These are phyloP conservation scores for Dorcoceras hygrometricum DNA, from an alignment of 257 asterid species.

Conservation along the genomic window DNA sequence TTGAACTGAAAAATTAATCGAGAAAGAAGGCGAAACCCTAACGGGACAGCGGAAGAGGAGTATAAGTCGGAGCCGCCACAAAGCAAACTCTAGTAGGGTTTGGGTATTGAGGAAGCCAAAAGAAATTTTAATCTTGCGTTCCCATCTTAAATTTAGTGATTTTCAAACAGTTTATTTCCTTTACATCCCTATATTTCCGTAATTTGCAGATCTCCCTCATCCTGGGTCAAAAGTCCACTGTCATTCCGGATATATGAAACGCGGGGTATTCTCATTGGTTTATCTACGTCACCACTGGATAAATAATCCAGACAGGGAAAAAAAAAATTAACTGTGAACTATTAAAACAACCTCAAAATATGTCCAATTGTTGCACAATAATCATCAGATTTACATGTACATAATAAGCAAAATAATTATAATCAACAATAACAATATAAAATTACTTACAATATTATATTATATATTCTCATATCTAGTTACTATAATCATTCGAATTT, in stretches of 20 bases:
- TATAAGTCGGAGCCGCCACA: constrained; percentile 40
- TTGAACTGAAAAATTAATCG: not conserved
- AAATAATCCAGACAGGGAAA: too few species aligned
- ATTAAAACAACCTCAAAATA: too few species aligned
- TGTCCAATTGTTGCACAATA: too few species aligned
- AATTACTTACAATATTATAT: too few species aligned
- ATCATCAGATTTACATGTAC: too few species aligned
- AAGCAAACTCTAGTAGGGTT: constrained; percentile 31
- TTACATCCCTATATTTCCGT: constrained; percentile 27
- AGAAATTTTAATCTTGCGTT: constrained; percentile 25
- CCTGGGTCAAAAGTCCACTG: not conserved
- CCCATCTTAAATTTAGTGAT: constrained; percentile 20
- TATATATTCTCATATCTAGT: too few species aligned
- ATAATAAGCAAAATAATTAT: too few species aligned
- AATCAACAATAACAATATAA: too few species aligned
- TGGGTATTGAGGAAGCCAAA: constrained; percentile 40
- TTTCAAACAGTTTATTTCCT: not conserved
- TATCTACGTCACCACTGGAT: constrained; percentile 6
- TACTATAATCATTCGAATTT: too few species aligned
- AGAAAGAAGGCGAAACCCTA: constrained; percentile 4
- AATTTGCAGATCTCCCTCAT: constrained; percentile 29
- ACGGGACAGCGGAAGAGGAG: constrained; percentile 21
- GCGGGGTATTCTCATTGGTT: constrained; percentile 24
- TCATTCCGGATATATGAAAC: constrained; percentile 8
- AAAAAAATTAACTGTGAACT: too few species aligned